Evolutionary conservation across 2,329 filamentous ascomycete genomes (phyloP), one percentile per base, ranked within the genome.

Genomic region (Cladosporium sp.): DNA sequence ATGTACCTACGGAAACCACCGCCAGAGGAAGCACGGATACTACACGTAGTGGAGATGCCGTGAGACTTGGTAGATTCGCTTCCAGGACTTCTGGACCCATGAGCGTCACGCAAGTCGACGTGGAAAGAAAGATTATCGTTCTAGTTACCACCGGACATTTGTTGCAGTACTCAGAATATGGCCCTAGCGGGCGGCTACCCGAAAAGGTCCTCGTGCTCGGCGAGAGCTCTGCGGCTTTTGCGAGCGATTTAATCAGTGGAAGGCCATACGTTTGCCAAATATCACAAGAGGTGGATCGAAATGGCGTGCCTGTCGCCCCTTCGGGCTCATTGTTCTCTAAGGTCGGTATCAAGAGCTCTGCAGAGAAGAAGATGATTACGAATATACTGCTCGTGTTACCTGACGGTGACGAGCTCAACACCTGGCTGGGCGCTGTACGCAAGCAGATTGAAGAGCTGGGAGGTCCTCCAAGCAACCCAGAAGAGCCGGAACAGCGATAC

Each of bases 181-280:
- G 92, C 2, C 80, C 86, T 3, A 90, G 87, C 71, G 89, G 93
- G 71, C 84, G 91, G 28, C 76, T 88, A 12, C 92, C 92, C 0
- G 92, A 95, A 76, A 92, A 89, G 76, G 83, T 91, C 38, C 80
- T 94, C 66, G 87, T 89, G 59, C 80, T 95, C 4, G 86, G 87
- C n/a, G 88, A 87, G 69, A 86, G 90, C 58, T 93, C 91, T 3
- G 91, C 90, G 12, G 92, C 90, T 5, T 94, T 92, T 76, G 92
- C 89, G 1, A 92, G 88, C 70, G 92, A 95, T 74, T 82, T 90
- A 15, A 92, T 94, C 65, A 90, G 91, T 3, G 92, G 92, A 6
- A 87, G 87, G 67, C 91, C 93, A 73, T 93, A 90, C 87, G 92
- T 94, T 6, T 77, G 94, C 15, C 91, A 92, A 71, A 86, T 94